Evolutionary conservation across 352 stramenopile species (phyloP).

Genomic region (Globisporangium splendens): DNA sequence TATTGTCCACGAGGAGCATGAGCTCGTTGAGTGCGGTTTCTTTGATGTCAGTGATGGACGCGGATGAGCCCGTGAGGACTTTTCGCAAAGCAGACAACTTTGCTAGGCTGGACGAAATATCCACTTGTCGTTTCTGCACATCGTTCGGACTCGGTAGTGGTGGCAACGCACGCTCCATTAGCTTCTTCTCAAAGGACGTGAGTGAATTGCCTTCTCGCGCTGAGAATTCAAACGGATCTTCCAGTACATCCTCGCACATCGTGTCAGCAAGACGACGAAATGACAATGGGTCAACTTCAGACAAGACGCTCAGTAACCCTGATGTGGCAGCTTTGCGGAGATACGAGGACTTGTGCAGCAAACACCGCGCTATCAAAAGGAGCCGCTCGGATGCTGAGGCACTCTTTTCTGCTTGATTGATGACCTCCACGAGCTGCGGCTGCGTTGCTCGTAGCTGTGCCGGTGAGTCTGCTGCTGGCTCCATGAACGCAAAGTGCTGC

Average conservation of each 20-base stretch:
- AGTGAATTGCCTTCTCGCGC: neutral
- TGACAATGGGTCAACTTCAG: slow-evolving; percentile 2
- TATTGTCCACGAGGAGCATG: slow-evolving; percentile 19
- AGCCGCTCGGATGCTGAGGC: slow-evolving; percentile 14
- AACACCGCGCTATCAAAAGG: slow-evolving; percentile 40
- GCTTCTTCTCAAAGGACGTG: slow-evolving; percentile 3
- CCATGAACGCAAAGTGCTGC: slow-evolving; percentile 57
- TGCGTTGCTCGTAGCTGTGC: slow-evolving; percentile 23
- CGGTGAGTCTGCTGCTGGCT: slow-evolving; percentile 22
- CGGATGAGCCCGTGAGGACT: neutral
- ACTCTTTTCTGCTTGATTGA: slow-evolving; percentile 38
- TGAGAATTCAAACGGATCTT: slow-evolving; percentile 15
- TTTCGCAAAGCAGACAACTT: slow-evolving; percentile 12
- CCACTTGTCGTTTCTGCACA: neutral
- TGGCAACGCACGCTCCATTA: slow-evolving; percentile 7
- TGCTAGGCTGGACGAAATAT: slow-evolving; percentile 16
- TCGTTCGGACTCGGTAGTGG: neutral
- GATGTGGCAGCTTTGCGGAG: slow-evolving; percentile 46
- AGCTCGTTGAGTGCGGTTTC: slow-evolving; percentile 23
- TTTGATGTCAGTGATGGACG: slow-evolving; percentile 10
- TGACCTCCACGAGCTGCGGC: slow-evolving; percentile 30
- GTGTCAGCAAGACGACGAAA: slow-evolving; percentile 14
- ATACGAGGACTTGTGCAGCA: slow-evolving; percentile 46
- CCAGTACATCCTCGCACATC: slow-evolving; percentile 1
- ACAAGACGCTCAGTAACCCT: slow-evolving; percentile 31